Evolutionary conservation across 108 stramenopile genomes (phyloP).

Genomic region (Skeletonema tropicum): DNA sequence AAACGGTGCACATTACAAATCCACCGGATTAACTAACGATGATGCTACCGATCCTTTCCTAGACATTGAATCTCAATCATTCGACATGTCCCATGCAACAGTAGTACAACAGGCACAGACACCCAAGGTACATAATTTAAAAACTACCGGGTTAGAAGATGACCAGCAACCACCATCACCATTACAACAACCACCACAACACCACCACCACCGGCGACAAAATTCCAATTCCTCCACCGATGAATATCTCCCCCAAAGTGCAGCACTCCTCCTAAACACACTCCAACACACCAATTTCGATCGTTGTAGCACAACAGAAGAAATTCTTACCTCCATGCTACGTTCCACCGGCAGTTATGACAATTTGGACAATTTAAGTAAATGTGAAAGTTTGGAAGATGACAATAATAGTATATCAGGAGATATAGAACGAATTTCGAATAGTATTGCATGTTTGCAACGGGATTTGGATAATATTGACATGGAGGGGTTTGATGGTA

Average conservation of each 20-base stretch:
- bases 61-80: not conserved
- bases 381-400: not conserved
- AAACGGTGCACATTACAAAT: too few species aligned
- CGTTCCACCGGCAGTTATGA: not conserved
- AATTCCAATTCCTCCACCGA: not conserved
- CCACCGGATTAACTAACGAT: not conserved
- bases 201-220: too few species aligned
- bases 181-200: not conserved
- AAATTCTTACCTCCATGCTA: not conserved
- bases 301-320: too few species aligned
- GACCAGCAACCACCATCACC: not conserved
- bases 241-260: slow-evolving; percentile 42
- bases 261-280: slow-evolving; percentile 28
- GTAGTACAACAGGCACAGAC: not conserved
- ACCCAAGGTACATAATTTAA: slow-evolving; percentile 3
- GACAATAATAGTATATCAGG: slow-evolving; percentile 36
- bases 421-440: slow-evolving; percentile 31
- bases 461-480: slow-evolving; percentile 42
- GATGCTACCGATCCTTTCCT: not conserved
- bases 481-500: slow-evolving; percentile 17
- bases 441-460: slow-evolving; percentile 32
- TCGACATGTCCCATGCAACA: not conserved
- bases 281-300: slow-evolving; percentile 15
- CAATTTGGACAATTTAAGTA: not conserved
- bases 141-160: slow-evolving; percentile 24